These are phyloP conservation scores for Marasmius fiardii DNA, from an alignment of 1,284 basidiomycete species.

Conservation along the genomic window DNA sequence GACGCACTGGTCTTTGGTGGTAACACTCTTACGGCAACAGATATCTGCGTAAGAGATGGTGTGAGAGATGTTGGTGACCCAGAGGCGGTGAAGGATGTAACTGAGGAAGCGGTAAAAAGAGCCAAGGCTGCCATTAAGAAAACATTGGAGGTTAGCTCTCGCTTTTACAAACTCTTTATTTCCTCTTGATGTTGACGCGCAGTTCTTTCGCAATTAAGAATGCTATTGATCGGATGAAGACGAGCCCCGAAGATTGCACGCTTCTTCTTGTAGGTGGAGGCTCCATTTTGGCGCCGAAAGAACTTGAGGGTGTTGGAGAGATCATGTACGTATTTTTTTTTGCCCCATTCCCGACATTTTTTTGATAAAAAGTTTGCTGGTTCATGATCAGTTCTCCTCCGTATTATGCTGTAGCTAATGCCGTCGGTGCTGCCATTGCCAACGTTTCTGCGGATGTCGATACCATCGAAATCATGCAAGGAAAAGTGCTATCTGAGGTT, in stretches of 20 bases:
- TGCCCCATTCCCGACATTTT: constrained; percentile 14
- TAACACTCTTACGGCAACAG: constrained; percentile 44
- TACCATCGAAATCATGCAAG: constrained; percentile 39
- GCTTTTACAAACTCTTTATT: neutral
- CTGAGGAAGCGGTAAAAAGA: constrained; percentile 22
- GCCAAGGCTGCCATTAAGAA: constrained; percentile 35
- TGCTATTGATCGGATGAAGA: constrained; percentile 50
- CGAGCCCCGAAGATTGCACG: constrained; percentile 42
- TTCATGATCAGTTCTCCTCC: constrained; percentile 27
- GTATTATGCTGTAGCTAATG: constrained; percentile 51
- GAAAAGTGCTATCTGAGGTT: constrained; percentile 32
- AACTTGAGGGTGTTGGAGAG: constrained; percentile 41
- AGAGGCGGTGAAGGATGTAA: constrained; percentile 25
- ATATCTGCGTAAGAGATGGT: constrained; percentile 42
- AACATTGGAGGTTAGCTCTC: constrained; percentile 34
- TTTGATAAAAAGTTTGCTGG: neutral
- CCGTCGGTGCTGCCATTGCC: constrained; percentile 50
- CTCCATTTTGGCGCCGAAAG: constrained; percentile 40
- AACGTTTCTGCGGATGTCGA: constrained; percentile 35
- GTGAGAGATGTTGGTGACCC: constrained; percentile 34
- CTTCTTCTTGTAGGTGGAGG: constrained; percentile 49
- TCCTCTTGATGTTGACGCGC: neutral
- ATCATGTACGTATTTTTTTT: constrained; percentile 33
- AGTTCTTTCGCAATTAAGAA: constrained; percentile 8
- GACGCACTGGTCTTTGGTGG: constrained; percentile 51